A percentile compares a stretch with the other conserved stretches of the same genome.
phyloP scores from a whole-genome alignment of 2,329 filamentous ascomycete genomes.

The Zymoseptoria ardabiliae region DNA sequence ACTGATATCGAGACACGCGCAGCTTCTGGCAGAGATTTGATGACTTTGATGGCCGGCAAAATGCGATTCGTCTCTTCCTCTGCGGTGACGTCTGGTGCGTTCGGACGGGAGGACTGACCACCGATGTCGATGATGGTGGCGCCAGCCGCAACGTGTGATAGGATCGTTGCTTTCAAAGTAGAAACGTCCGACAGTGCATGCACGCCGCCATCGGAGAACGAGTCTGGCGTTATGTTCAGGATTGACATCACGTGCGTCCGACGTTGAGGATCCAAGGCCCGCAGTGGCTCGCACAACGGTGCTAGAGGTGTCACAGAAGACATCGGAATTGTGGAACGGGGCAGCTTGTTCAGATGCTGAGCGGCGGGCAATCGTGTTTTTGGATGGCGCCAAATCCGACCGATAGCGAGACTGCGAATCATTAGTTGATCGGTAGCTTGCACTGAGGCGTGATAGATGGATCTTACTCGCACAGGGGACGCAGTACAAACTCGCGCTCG shows the following conservation, averaged over 20 bases:
- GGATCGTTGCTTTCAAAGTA: conserved; percentile 52
- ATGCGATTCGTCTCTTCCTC: conserved; percentile 72
- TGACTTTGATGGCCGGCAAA: conserved; percentile 66
- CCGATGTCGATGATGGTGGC: conserved; percentile 86
- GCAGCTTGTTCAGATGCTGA: conserved; percentile 30
- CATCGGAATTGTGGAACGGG: conserved; percentile 26
- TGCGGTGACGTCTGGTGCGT: conserved; percentile 58
- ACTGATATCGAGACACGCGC: conserved; percentile 67
- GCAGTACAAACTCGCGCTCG: conserved; percentile 88
- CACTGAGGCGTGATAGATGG: not conserved
- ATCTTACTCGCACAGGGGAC: conserved; percentile 70
- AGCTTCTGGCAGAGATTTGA: conserved; percentile 60
- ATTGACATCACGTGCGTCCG: conserved; percentile 85
- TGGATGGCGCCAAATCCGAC: conserved; percentile 2
- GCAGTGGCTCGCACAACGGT: conserved; percentile 46
- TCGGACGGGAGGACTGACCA: conserved; percentile 84
- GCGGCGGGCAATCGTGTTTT: conserved; percentile 31
- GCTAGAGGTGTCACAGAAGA: conserved; percentile 34
- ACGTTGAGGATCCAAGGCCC: conserved; percentile 48
- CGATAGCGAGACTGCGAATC: not conserved
- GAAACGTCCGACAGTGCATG: conserved; percentile 45
- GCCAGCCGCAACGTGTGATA: conserved; percentile 57
- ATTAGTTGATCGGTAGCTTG: not conserved
- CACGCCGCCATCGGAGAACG: conserved; percentile 83
- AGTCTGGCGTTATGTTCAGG: conserved; percentile 89